phyloP scores from a whole-genome alignment of 352 stramenopile genomes.

The Phytophthora hybrid region DNA sequence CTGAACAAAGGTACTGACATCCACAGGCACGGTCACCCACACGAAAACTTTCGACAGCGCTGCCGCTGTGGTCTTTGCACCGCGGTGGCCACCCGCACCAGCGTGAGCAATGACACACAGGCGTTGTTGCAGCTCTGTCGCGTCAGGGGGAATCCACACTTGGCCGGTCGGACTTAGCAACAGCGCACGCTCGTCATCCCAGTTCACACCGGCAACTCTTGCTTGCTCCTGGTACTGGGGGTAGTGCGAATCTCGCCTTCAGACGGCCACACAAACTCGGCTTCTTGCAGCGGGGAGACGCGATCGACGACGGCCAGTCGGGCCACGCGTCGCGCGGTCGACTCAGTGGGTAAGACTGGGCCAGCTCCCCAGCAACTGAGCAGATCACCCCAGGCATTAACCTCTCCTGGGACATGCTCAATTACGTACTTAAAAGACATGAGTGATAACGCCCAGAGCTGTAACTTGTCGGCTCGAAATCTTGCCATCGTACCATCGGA shows the following conservation, averaged over 20 bases:
- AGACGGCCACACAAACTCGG: not conserved
- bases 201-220: not conserved
- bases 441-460: too few relatives aligned
- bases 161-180: too few relatives aligned
- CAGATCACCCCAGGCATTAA: too few relatives aligned
- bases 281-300: not conserved
- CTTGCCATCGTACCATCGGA: not conserved
- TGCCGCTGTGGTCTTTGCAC: not conserved
- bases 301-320: not conserved
- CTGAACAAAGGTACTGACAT: not conserved
- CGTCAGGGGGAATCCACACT: too few relatives aligned
- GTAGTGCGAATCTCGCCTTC: not conserved
- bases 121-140: too few relatives aligned
- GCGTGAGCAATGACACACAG: too few relatives aligned
- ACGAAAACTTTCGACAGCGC: not conserved
- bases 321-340: not conserved
- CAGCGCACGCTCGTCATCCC: too few relatives aligned
- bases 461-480: too few relatives aligned
- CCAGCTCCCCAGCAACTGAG: not conserved
- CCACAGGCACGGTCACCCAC: not conserved
- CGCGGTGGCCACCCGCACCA: not conserved
- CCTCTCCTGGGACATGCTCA: too few relatives aligned
- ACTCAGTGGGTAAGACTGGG: not conserved
- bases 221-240: not conserved
- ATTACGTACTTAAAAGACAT: too few relatives aligned